phyloP scores from a whole-genome alignment of 2,329 filamentous ascomycete genomes.

The Didymella segeticola region DNA sequence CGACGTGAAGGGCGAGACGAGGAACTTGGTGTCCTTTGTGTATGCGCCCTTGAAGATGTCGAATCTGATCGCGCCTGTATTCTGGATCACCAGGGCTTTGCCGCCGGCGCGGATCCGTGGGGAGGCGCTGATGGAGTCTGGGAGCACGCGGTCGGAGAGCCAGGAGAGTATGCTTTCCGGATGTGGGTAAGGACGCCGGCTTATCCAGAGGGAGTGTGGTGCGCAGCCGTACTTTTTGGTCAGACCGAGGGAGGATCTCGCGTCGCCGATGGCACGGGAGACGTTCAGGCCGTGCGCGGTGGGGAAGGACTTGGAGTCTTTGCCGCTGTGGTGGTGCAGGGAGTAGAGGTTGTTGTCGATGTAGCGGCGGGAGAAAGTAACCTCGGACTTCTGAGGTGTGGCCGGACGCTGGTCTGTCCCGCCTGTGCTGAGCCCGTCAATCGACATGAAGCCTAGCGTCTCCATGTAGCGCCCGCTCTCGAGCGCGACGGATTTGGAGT shows the following conservation, averaged over 20 bases:
- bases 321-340: conserved; percentile 78
- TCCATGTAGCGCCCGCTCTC: conserved; percentile 94
- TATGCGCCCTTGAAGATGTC: conserved; percentile 94
- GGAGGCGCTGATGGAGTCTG: conserved; percentile 64
- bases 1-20: conserved; percentile 87
- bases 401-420: conserved; percentile 38
- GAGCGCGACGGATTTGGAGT: conserved; percentile 77
- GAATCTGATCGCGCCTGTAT: conserved; percentile 91
- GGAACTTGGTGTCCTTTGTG: conserved; percentile 84
- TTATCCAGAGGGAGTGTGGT: conserved; percentile 82
- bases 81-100: conserved; percentile 76
- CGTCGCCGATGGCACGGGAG: conserved; percentile 71
- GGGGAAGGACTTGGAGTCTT: conserved; percentile 74
- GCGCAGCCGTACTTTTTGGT: conserved; percentile 83
- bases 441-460: conserved; percentile 91
- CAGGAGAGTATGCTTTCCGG: conserved; percentile 80
- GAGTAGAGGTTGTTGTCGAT: conserved; percentile 94
- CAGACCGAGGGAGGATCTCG: conserved; percentile 73
- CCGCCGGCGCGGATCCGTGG: conserved; percentile 55
- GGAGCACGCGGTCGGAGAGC: conserved; percentile 78
- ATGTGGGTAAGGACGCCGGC: conserved; percentile 74
- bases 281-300: conserved; percentile 78
- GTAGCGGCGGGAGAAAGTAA: conserved; percentile 78
- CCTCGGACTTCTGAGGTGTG: conserved; percentile 32
- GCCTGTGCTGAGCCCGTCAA: conserved; percentile 67